phyloP scores from a whole-genome alignment of 2,329 filamentous ascomycete species.

The Huntiella abstrusa region DNA sequence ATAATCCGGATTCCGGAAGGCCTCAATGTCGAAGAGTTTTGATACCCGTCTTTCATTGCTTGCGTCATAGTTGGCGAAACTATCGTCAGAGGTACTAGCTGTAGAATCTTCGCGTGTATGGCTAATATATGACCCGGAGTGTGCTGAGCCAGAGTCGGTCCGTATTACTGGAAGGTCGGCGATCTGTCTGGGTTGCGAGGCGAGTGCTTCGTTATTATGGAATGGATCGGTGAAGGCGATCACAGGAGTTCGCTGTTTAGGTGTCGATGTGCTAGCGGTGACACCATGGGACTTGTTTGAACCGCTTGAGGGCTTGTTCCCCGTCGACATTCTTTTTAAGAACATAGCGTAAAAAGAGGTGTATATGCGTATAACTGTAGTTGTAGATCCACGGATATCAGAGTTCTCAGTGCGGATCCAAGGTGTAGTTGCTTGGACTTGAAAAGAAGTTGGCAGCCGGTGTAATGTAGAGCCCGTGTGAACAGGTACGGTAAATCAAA shows the following conservation, averaged over 20 bases:
- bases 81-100: background rate
- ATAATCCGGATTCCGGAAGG: background rate
- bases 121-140: too few relatives aligned
- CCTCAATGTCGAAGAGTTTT: background rate
- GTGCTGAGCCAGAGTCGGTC: too few relatives aligned
- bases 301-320: too few relatives aligned
- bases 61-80: background rate
- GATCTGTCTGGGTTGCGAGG: background rate
- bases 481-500: too few relatives aligned
- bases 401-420: too few relatives aligned
- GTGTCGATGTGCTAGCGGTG: too few relatives aligned
- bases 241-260: too few relatives aligned
- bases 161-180: background rate
- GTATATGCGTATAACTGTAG: too few relatives aligned
- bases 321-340: background rate
- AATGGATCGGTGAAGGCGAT: background rate
- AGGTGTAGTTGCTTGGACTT: too few relatives aligned
- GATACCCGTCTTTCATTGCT: background rate
- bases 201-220: background rate
- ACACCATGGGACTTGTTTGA: background rate
- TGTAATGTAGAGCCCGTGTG: too few relatives aligned
- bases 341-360: background rate
- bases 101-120: background rate
- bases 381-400: too few relatives aligned
- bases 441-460: too few relatives aligned